A percentile compares a stretch with the other conserved stretches of the same genome.
Conservation (phyloP, 2,329 filamentous ascomycete genomes). For the Fusarium sp. region DNA sequence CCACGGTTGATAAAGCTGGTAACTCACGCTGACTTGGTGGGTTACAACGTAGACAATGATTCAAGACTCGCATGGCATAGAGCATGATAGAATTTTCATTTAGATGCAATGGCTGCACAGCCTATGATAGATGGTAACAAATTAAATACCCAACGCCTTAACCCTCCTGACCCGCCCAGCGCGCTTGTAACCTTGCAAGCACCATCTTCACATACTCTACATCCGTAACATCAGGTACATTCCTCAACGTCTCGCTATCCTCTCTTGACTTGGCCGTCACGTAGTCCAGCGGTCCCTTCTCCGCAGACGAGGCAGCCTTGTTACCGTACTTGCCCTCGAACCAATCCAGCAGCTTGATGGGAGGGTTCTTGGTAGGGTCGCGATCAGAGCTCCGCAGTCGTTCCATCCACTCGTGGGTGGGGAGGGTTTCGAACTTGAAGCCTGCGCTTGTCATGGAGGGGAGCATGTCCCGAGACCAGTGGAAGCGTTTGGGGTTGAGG, state of each 20-base stretch:
- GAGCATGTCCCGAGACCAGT: conserved; percentile 61
- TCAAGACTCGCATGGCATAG: background rate
- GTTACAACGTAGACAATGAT: background rate
- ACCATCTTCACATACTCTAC: conserved; percentile 29
- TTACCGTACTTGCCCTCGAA: conserved; percentile 49
- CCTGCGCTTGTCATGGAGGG: conserved; percentile 56
- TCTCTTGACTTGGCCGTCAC: conserved; percentile 27
- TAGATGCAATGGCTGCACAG: background rate
- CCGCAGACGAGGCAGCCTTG: conserved; percentile 20
- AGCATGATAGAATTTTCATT: conserved; percentile 6
- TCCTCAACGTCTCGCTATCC: conserved; percentile 32
- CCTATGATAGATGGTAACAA: background rate
- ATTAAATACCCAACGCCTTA: background rate
- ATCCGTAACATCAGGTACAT: conserved; percentile 29
- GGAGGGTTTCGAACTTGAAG: conserved; percentile 56
- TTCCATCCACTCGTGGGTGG: conserved; percentile 55
- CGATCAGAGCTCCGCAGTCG: conserved; percentile 55
- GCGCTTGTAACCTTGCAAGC: conserved; percentile 9
- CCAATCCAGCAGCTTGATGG: conserved; percentile 63
- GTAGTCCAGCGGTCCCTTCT: conserved; percentile 25
- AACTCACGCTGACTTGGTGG: background rate
- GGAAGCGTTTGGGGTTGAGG: conserved; percentile 47
- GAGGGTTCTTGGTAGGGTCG: conserved; percentile 58
- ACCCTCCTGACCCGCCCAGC: conserved; percentile 8
- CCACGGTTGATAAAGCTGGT: background rate